These are phyloP conservation scores for Sporothrix sp. DNA, from an alignment of 2,329 filamentous ascomycete genomes.

Conservation along the genomic window DNA sequence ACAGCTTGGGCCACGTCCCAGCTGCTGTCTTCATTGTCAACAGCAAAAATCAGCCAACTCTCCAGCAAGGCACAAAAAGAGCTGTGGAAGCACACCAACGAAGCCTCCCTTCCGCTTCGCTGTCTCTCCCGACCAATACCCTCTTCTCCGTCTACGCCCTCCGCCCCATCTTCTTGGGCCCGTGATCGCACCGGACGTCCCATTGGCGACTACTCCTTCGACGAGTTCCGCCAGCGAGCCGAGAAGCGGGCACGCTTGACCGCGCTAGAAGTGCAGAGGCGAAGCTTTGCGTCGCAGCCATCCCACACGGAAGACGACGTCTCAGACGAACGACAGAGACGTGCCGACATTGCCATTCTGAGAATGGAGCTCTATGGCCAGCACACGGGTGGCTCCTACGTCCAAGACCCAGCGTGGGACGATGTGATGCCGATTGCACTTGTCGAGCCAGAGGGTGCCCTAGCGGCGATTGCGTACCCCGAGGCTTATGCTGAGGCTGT, in stretches of 20 bases:
- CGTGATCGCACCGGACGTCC: conserved; percentile 40
- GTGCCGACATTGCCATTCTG: conserved; percentile 42
- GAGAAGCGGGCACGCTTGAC: conserved; percentile 34
- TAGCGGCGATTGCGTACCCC: conserved; percentile 88
- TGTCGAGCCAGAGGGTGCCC: conserved; percentile 70
- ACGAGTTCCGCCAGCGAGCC: conserved; percentile 35
- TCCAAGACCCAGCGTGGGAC: conserved; percentile 66
- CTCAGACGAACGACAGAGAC: conserved; percentile 36
- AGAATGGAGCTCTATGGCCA: conserved; percentile 44
- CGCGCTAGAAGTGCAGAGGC: conserved; percentile 34
- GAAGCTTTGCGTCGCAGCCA: conserved; percentile 33
- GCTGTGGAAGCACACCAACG: conserved; percentile 47
- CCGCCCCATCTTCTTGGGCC: conserved; percentile 34
- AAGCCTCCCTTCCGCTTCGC: conserved; percentile 41
- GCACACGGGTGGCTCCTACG: conserved; percentile 41
- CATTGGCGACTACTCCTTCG: conserved; percentile 37
- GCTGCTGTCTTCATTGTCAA: conserved; percentile 33
- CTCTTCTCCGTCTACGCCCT: neutral
- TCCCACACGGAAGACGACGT: conserved; percentile 30
- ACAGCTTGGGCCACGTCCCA: conserved; percentile 39
- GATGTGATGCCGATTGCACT: conserved; percentile 76
- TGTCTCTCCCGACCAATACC: conserved; percentile 22
- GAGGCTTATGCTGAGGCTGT: conserved; percentile 87
- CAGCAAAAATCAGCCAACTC: conserved; percentile 21
- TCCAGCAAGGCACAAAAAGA: conserved; percentile 44